Evolutionary conservation across 1,284 basidiomycete species (phyloP).

Genomic region (Ceratobasidium sp.): DNA sequence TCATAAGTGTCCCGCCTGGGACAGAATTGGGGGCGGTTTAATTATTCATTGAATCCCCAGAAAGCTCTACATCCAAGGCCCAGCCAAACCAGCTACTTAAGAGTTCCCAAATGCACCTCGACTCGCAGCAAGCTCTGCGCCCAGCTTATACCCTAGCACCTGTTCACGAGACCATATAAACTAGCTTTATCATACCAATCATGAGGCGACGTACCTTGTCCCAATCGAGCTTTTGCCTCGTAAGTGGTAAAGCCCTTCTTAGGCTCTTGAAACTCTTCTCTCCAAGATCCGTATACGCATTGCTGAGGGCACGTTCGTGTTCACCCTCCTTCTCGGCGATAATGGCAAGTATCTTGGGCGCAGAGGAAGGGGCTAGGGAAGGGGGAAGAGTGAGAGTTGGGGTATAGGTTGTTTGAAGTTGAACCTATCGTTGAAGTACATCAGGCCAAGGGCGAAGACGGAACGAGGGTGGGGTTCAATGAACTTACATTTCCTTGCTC

Average conservation of each 20-base stretch:
- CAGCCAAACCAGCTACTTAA: neutral
- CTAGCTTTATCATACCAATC: neutral
- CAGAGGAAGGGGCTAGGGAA: slow-evolving; percentile 60
- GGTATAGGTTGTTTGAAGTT: slow-evolving; percentile 81
- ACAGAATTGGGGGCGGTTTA: no score
- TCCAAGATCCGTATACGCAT: slow-evolving; percentile 85
- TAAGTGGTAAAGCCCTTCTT: slow-evolving; percentile 88
- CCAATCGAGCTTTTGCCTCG: slow-evolving; percentile 95
- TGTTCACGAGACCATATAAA: slow-evolving; percentile 53
- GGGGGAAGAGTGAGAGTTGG: slow-evolving; percentile 74
- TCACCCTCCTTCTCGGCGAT: slow-evolving; percentile 82
- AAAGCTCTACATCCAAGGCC: neutral
- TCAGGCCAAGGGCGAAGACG: slow-evolving; percentile 6
- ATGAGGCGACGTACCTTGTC: slow-evolving; percentile 73
- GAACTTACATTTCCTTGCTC: slow-evolving; percentile 91
- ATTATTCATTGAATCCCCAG: neutral
- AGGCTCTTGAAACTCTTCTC: slow-evolving; percentile 93
- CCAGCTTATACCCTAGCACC: slow-evolving; percentile 88
- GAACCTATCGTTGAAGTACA: slow-evolving; percentile 69
- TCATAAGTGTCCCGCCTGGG: no score
- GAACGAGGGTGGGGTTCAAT: neutral
- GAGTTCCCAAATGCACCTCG: slow-evolving; percentile 68
- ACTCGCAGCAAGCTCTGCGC: slow-evolving; percentile 81
- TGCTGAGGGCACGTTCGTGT: slow-evolving; percentile 81
- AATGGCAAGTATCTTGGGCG: slow-evolving; percentile 81